Conservation (phyloP, 2,329 filamentous ascomycete genomes). For the Lasiodiplodia sp. region DNA sequence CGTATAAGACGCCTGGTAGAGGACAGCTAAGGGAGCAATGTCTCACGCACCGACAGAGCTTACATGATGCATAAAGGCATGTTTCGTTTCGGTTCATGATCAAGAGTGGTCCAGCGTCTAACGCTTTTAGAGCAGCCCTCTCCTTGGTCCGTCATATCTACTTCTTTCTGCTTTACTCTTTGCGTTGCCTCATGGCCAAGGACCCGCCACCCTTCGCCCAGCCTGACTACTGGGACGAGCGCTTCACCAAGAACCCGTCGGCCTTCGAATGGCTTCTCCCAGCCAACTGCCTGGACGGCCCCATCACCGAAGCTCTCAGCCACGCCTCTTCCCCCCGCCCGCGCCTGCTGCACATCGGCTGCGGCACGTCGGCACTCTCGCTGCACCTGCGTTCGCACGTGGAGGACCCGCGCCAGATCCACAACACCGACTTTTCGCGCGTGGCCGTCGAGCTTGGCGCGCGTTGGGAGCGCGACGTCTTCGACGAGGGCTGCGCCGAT, state of each 20-base stretch:
- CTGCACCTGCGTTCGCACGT: constrained; percentile 46
- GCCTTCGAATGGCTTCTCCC: constrained; percentile 50
- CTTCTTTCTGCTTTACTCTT: neutral
- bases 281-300: constrained; percentile 40
- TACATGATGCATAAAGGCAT: constrained; percentile 19
- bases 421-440: constrained; percentile 49
- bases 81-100: constrained; percentile 2
- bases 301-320: constrained; percentile 38
- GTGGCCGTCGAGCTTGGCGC: constrained; percentile 44
- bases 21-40: neutral
- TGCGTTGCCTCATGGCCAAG: constrained; percentile 34
- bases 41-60: neutral
- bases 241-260: constrained; percentile 43
- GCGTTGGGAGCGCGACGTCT: constrained; percentile 41
- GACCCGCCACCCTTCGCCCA: constrained; percentile 44
- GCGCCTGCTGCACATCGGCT: constrained; percentile 47
- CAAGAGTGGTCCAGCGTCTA: neutral
- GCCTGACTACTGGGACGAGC: constrained; percentile 47
- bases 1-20: neutral
- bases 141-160: constrained; percentile 10
- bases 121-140: constrained; percentile 6
- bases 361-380: constrained; percentile 48
- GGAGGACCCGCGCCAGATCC: constrained; percentile 40
- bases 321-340: constrained; percentile 30
- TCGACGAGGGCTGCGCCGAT: neutral